Conservation (phyloP, 495 filamentous ascomycete species). For the Cercophora samala region DNA sequence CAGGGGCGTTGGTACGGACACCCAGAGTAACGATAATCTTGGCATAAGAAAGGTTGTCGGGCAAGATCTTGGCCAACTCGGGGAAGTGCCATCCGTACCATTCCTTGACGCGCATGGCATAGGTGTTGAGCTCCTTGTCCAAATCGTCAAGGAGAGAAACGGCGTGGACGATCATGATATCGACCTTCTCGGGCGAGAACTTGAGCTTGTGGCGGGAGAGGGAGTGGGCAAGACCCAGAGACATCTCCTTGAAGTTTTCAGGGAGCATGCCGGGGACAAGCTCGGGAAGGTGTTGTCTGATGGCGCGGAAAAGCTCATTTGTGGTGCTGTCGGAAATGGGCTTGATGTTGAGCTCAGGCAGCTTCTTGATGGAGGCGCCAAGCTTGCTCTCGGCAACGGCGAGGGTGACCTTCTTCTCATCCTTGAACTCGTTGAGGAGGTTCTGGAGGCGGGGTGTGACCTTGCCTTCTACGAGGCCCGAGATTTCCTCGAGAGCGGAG, state of each 20-base stretch:
- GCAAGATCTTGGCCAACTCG: constrained; percentile 92
- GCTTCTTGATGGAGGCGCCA: constrained; percentile 86
- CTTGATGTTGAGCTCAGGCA: constrained; percentile 79
- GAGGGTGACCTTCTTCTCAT: constrained; percentile 94
- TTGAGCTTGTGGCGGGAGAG: constrained; percentile 98
- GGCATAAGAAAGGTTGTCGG: constrained; percentile 95
- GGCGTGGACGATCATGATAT: constrained; percentile 98
- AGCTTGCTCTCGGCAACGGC: constrained; percentile 95
- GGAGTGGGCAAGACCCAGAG: constrained; percentile 92
- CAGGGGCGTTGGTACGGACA: constrained; percentile 71
- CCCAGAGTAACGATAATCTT: constrained; percentile 83
- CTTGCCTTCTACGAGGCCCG: constrained; percentile 85
- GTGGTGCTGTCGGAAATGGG: constrained; percentile 84
- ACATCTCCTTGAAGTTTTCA: constrained; percentile 85
- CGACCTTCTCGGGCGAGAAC: constrained; percentile 98
- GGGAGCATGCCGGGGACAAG: constrained; percentile 86
- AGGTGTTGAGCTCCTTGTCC: constrained; percentile 98
- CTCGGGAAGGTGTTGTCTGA: constrained; percentile 84
- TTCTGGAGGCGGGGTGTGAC: constrained; percentile 84
- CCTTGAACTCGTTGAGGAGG: constrained; percentile 85
- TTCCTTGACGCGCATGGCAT: constrained; percentile 98
- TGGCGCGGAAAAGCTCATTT: constrained; percentile 84
- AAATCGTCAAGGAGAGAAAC: constrained; percentile 91
- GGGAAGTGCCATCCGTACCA: constrained; percentile 99
- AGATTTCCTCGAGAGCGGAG: constrained; percentile 80